These are phyloP conservation scores for Conidiobolus incongruus DNA, from an alignment of 371 early-diverging fungal genomes.

Conservation along the genomic window DNA sequence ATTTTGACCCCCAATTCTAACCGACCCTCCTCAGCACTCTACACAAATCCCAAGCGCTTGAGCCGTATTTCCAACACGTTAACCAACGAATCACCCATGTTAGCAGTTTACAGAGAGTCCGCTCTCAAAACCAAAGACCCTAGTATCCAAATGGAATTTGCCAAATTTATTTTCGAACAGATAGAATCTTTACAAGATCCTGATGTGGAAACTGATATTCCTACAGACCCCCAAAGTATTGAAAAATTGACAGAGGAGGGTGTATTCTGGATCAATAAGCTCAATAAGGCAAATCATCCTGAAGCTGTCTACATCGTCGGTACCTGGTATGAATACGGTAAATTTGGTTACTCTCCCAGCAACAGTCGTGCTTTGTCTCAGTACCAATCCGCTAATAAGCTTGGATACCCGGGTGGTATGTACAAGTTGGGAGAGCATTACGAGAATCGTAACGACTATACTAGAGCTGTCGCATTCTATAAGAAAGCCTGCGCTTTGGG, in stretches of 20 bases:
- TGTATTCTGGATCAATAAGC: constrained; percentile 37
- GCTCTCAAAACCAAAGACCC: constrained; percentile 12
- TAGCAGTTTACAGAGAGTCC: constrained; percentile 31
- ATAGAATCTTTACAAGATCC: background rate
- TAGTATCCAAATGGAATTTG: constrained; percentile 3
- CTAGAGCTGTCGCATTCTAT: constrained; percentile 46
- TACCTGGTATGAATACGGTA: constrained; percentile 36
- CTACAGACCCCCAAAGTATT: background rate
- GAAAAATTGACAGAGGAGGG: constrained; percentile 1
- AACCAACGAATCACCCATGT: background rate
- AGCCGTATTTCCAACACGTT: background rate
- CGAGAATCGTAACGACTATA: constrained; percentile 31
- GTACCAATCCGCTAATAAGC: constrained; percentile 15
- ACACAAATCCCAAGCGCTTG: background rate
- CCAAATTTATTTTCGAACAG: background rate
- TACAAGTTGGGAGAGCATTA: constrained; percentile 17
- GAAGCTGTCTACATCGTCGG: constrained; percentile 51
- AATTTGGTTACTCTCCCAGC: constrained; percentile 25
- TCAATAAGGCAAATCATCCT: constrained; percentile 34
- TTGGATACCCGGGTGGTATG: constrained; percentile 14
- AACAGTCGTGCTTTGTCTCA: too few relatives aligned
- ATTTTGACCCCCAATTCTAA: background rate
- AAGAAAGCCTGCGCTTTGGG: constrained; percentile 46
- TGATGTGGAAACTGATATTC: background rate
- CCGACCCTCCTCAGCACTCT: background rate